A percentile compares a stretch with the other conserved stretches of the same genome.
These are phyloP conservation scores for Sordariomycetes sp. DNA, from an alignment of 2,329 filamentous ascomycete species.

Conservation along the genomic window DNA sequence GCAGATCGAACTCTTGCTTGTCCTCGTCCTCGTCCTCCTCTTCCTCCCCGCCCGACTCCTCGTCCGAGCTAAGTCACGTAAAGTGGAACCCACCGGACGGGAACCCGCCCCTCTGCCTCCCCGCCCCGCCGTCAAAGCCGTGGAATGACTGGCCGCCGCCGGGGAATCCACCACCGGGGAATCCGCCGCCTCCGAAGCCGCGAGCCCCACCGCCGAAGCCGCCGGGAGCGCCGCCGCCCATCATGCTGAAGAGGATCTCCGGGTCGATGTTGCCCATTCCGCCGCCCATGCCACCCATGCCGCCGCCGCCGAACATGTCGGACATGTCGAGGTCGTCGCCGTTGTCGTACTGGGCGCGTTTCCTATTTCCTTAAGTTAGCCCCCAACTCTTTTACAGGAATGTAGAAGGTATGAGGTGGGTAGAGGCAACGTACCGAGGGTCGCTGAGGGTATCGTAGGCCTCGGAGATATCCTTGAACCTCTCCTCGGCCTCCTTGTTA, in stretches of 20 bases:
- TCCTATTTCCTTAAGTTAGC: conserved; percentile 35
- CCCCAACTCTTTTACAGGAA: not conserved
- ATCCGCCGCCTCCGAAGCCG: conserved; percentile 21
- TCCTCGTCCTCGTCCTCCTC: conserved; percentile 17
- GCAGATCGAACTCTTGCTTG: conserved; percentile 17
- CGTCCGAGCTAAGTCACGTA: too few species aligned
- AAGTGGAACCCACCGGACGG: conserved; percentile 44
- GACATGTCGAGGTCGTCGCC: conserved; percentile 82
- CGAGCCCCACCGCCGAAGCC: conserved; percentile 31
- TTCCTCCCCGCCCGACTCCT: conserved; percentile 18
- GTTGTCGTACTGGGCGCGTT: conserved; percentile 80
- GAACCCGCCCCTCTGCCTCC: conserved; percentile 30
- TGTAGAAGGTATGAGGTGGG: not conserved
- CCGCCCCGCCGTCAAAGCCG: conserved; percentile 24
- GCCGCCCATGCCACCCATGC: conserved; percentile 41
- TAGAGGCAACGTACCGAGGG: conserved; percentile 68
- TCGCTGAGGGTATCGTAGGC: conserved; percentile 94
- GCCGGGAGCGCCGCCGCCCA: conserved; percentile 47
- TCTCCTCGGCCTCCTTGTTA: conserved; percentile 69
- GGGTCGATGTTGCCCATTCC: conserved; percentile 61
- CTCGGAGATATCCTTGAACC: conserved; percentile 97
- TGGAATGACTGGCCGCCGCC: conserved; percentile 4
- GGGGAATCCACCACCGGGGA: conserved; percentile 25
- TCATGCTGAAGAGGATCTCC: conserved; percentile 74
- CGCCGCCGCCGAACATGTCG: conserved; percentile 65